Base-by-base conservation (phyloP, 805 yeast genomes). In the Metschnikowia continentalis region DNA sequence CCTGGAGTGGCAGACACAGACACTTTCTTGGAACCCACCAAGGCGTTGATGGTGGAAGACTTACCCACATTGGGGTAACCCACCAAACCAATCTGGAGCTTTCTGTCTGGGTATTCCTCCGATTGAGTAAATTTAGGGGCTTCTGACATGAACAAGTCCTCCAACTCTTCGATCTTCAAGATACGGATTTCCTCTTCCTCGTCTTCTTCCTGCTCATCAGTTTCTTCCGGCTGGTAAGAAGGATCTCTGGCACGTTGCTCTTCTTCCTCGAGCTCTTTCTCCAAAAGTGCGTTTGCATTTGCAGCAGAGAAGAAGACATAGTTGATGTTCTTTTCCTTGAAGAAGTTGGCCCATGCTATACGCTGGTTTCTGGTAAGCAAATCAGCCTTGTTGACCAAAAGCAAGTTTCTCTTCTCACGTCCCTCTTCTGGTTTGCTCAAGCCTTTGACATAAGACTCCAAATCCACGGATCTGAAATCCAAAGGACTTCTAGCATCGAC, bases 1-100 rank as follows among this genome's bases (percentile, higher is more conserved):
- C 99, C 99, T 13, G 99, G 99, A 1, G 99, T 94, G 1, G 98
- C 79, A 2, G 98, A 92, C 36, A 94, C 99, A 2, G 97, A 90
- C n/a, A 94, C 99, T 67, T 89, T 91, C 65, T 94, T 94, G 17
- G 97, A 83, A 13, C 99, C 99, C 42, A 92, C 94, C 39, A 94
- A 76, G 0, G 99, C 97, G 68, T 94, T 94, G 62, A 94, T 94
- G 1, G 98, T 94, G n/a, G 98, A 91, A 1, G 98, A 94, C 66
- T 89, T 89, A 74, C 96, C 96, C 23, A 76, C 80, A 66, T 92
- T 94, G 37, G 99, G 99, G 67, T 94, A 94, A 33, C 99, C 99
- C 19, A 94, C 99, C 57, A 94, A 77, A 53, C 99, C 99, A 57
- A 94, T 90, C 65, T 90, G 95, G 48, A 88, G 73, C 54, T 85